phyloP scores from a whole-genome alignment of 805 yeast genomes.

The Schwanniomyces yamadae region DNA sequence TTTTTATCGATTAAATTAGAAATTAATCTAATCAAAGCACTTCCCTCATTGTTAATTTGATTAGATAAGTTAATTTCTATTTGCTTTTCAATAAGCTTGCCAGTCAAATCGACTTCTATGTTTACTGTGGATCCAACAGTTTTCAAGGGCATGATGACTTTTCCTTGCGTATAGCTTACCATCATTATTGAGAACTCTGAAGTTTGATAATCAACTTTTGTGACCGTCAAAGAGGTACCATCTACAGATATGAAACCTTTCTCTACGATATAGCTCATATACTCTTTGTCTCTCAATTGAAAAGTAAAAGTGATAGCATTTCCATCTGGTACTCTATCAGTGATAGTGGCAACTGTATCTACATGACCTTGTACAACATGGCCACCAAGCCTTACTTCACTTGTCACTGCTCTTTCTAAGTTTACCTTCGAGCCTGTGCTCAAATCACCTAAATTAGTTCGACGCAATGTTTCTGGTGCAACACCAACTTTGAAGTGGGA shows the following conservation, averaged over 20 bases:
- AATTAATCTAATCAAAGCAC: constrained; percentile 52
- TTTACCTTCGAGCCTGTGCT: constrained; percentile 64
- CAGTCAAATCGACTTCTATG: constrained; percentile 92
- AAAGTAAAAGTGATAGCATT: constrained; percentile 79
- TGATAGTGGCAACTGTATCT: constrained; percentile 78
- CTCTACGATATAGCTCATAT: constrained; percentile 78
- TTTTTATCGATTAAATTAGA: constrained; percentile 30
- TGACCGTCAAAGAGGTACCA: constrained; percentile 90
- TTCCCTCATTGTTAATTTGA: constrained; percentile 49
- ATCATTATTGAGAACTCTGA: constrained; percentile 78
- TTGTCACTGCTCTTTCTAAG: constrained; percentile 87
- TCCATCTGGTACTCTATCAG: constrained; percentile 54
- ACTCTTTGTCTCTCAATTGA: constrained; percentile 59
- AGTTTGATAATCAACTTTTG: constrained; percentile 61
- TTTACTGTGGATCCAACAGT: constrained; percentile 66
- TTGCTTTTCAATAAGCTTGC: constrained; percentile 88
- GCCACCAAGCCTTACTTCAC: constrained; percentile 88
- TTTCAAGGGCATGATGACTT: constrained; percentile 72
- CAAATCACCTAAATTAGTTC: constrained; percentile 72
- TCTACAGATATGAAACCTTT: constrained; percentile 93
- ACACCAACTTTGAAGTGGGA: constrained; percentile 80
- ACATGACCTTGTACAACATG: constrained; percentile 98
- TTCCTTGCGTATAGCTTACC: constrained; percentile 85
- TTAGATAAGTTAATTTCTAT: constrained; percentile 56
- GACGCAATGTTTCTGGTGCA: constrained; percentile 85